A percentile compares a stretch with the other conserved stretches of the same genome.
phyloP scores from a whole-genome alignment of 768 basidiomycete genomes.

The Tylopilus rubrobrunneus region DNA sequence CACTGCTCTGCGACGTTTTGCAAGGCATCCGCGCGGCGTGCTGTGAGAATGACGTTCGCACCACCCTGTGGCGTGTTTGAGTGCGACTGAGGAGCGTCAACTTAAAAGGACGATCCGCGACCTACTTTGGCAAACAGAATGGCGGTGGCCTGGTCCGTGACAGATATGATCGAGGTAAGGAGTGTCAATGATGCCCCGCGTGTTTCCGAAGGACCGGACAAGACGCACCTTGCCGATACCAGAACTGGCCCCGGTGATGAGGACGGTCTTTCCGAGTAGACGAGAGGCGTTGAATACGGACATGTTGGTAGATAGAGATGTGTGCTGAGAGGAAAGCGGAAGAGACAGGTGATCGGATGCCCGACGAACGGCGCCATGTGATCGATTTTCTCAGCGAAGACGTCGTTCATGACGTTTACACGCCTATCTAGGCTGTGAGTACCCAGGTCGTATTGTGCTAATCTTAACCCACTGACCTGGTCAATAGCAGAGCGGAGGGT shows the following conservation, averaged over 20 bases:
- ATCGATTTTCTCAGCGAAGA: no score
- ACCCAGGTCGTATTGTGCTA: no score
- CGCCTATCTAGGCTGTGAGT: no score
- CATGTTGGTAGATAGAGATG: slow-evolving; percentile 40
- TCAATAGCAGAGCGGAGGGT: no score
- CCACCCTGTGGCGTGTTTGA: slow-evolving; percentile 53
- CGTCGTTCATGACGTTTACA: no score
- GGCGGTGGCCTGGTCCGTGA: slow-evolving; percentile 65
- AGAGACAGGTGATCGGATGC: background rate
- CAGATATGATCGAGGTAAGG: background rate
- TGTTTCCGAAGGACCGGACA: background rate
- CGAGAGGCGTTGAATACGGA: slow-evolving; percentile 79
- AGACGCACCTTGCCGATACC: slow-evolving; percentile 84
- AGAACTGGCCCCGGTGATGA: slow-evolving; percentile 86
- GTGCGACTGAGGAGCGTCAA: background rate
- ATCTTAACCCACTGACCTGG: no score
- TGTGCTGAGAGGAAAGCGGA: background rate
- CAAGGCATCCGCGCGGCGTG: slow-evolving; percentile 72
- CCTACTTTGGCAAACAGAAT: slow-evolving; percentile 81
- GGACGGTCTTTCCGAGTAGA: slow-evolving; percentile 78
- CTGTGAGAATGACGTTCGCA: slow-evolving; percentile 81
- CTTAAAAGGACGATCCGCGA: background rate
- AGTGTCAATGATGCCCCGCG: background rate
- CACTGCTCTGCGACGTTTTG: slow-evolving; percentile 68
- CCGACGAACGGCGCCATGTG: background rate